These are phyloP conservation scores for Arabidopsis arenosa DNA, from an alignment of 345 rosid genomes.

Conservation along the genomic window DNA sequence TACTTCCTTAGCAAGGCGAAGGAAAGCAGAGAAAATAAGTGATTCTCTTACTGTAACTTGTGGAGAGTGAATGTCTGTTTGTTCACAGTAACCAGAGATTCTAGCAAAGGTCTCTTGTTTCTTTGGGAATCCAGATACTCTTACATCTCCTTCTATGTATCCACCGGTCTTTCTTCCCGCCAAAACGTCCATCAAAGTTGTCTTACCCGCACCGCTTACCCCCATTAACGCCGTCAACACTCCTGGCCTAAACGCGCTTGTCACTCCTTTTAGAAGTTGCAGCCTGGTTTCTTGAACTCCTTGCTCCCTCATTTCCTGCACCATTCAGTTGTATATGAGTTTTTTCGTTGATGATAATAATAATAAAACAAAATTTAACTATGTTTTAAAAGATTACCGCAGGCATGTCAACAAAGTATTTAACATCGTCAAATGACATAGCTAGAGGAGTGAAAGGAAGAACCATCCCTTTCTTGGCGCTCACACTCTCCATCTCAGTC, in stretches of 20 bases:
- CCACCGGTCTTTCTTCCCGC: conserved; percentile 95
- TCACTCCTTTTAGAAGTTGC: conserved; percentile 69
- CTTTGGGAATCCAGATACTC: conserved; percentile 84
- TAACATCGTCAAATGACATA: conserved; percentile 73
- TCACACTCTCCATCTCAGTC: conserved; percentile 47
- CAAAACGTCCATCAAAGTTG: conserved; percentile 93
- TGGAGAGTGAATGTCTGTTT: conserved; percentile 86
- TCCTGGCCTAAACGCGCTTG: conserved; percentile 92
- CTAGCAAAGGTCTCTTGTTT: conserved; percentile 92
- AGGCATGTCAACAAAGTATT: conserved; percentile 83
- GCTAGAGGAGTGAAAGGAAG: conserved; percentile 84
- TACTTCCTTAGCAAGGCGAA: conserved; percentile 75
- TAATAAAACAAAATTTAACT: not conserved
- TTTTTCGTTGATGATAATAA: not conserved
- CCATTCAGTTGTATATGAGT: not conserved
- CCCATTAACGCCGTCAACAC: conserved; percentile 92
- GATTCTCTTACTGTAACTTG: conserved; percentile 88
- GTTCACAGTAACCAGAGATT: conserved; percentile 92
- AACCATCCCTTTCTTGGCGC: conserved; percentile 74
- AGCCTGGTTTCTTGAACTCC: conserved; percentile 75
- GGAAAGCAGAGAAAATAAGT: conserved; percentile 84
- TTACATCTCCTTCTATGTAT: conserved; percentile 80
- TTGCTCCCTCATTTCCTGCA: conserved; percentile 90
- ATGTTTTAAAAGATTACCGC: conserved; percentile 49
- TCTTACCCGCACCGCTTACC: conserved; percentile 96